Conservation (phyloP, 169 alveolate genomes). For the Pseudocohnilembus persalinus region DNA sequence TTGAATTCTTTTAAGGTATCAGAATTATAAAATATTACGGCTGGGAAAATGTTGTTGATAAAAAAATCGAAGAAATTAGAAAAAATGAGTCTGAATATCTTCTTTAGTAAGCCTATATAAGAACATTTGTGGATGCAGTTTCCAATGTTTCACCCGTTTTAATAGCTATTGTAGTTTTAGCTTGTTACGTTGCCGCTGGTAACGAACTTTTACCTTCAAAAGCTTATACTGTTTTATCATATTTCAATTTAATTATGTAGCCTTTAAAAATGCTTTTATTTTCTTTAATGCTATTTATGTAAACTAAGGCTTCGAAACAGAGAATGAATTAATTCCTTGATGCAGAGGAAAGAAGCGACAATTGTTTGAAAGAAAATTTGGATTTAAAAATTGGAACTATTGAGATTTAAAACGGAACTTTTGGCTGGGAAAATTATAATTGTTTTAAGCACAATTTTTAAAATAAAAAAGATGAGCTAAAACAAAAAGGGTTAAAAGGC, state of each 20-base stretch:
- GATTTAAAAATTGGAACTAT: not conserved
- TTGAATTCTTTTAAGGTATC: constrained; percentile 68
- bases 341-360: constrained; percentile 10
- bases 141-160: constrained; percentile 11
- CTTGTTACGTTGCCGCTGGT: constrained; percentile 10
- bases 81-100: constrained; percentile 44
- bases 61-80: constrained; percentile 56
- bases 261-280: constrained; percentile 54
- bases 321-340: constrained; percentile 8
- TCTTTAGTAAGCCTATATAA: constrained; percentile 5
- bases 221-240: constrained; percentile 64
- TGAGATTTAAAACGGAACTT: not conserved
- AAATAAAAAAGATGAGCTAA: not conserved
- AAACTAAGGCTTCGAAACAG: constrained; percentile 10
- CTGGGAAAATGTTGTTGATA: constrained; percentile 61
- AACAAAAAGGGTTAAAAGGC: not conserved
- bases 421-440: constrained; percentile 6
- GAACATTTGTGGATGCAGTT: constrained; percentile 2
- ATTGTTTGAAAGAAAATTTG: constrained; percentile 2
- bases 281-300: not conserved
- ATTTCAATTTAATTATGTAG: constrained; percentile 58
- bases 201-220: constrained; percentile 36
- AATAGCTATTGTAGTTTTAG: constrained; percentile 14
- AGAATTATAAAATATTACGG: constrained; percentile 65
- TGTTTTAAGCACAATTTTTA: not conserved